Evolutionary conservation across 129 eudicot genomes (phyloP).

Genomic region (Logfia minima): DNA sequence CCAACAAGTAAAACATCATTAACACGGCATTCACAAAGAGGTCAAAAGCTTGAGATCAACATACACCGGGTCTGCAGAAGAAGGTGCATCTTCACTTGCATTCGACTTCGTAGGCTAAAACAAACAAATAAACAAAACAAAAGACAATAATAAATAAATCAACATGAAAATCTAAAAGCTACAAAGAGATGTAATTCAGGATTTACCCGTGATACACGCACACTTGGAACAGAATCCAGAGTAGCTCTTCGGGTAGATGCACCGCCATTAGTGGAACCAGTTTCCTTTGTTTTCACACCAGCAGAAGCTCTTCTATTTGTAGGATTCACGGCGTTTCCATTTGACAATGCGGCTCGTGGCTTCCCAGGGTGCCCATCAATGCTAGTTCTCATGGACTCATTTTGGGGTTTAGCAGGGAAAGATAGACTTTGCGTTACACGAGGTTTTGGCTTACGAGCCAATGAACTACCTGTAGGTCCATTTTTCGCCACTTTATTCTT

Average conservation of each 20-base stretch:
- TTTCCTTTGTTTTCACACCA: slow-evolving; percentile 50
- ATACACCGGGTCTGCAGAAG: slow-evolving; percentile 53
- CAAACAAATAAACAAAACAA: slow-evolving; percentile 32
- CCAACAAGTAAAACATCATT: slow-evolving; percentile 15
- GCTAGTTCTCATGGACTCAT: slow-evolving; percentile 52
- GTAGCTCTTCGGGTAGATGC: slow-evolving; percentile 40
- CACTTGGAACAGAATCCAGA: slow-evolving; percentile 38
- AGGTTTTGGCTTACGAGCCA: slow-evolving; percentile 42
- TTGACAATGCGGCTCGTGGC: slow-evolving; percentile 39
- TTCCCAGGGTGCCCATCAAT: slow-evolving; percentile 55
- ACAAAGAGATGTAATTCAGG: slow-evolving; percentile 15
- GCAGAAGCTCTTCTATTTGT: slow-evolving; percentile 41
- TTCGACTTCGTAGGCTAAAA: slow-evolving; percentile 52
- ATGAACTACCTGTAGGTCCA: slow-evolving; percentile 32
- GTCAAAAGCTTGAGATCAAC: slow-evolving; percentile 29
- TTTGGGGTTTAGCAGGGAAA: slow-evolving; percentile 56
- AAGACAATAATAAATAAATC: slow-evolving; percentile 13
- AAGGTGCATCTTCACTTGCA: slow-evolving; percentile 39
- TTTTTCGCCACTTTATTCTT: slow-evolving; percentile 40
- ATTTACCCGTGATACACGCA: slow-evolving; percentile 48
- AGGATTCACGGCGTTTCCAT: slow-evolving; percentile 38
- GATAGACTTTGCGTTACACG: slow-evolving; percentile 63
- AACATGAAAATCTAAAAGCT: not conserved
- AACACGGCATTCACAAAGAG: slow-evolving; percentile 21
- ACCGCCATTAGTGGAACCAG: slow-evolving; percentile 10